Evolutionary conservation across 2,329 filamentous ascomycete species (phyloP), one percentile per base, ranked within the genome.

Genomic region (Colletotrichum sp.): DNA sequence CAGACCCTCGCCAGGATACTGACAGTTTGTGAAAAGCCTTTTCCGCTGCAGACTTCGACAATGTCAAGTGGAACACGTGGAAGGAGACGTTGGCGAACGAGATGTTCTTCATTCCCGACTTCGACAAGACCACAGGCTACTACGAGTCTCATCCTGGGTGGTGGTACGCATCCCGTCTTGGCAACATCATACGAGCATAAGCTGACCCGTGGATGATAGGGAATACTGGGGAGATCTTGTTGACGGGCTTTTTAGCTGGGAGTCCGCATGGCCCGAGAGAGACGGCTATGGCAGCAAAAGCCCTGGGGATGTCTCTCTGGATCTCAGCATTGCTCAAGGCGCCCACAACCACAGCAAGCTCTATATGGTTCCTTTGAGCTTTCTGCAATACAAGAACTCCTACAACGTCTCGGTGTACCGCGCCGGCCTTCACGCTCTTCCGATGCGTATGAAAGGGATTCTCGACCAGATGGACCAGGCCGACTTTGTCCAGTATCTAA

Each of bases 191-290:
- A 34, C 8, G 18, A 10, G 28, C 30, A 18, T 4, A n/a, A 30
- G 10, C 28, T 61, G 16, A 61, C 18, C 56, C 10, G 8, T 6
- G n/a, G n/a, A 28, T 3, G 7, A 28, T n/a, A 61, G 56, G 56
- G 62, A 65, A 32, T 65, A 65, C 62, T 65, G 32, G 62, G 62
- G 62, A 13, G 62, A 65, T 13, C 26, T 65, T 28, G 10, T 65
- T 3, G 62, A 65, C 30, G 62, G 62, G 2, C n/a, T 65, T 10
- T 38, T 65, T 21, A 65, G 62, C 62, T 65, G 62, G 62, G 62
- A 65, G 24, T 24, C 62, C n/a, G 62, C 62, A 38, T 65, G 62
- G 34, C 38, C 62, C 9, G 56, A 61, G 18, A 28, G 56, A 32
- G 56, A 28, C 10, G 38, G 62, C 4, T 48, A 26, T 24, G 62